These are phyloP conservation scores for Rhizopogon salebrosus DNA, from an alignment of 768 basidiomycete genomes.

Conservation along the genomic window DNA sequence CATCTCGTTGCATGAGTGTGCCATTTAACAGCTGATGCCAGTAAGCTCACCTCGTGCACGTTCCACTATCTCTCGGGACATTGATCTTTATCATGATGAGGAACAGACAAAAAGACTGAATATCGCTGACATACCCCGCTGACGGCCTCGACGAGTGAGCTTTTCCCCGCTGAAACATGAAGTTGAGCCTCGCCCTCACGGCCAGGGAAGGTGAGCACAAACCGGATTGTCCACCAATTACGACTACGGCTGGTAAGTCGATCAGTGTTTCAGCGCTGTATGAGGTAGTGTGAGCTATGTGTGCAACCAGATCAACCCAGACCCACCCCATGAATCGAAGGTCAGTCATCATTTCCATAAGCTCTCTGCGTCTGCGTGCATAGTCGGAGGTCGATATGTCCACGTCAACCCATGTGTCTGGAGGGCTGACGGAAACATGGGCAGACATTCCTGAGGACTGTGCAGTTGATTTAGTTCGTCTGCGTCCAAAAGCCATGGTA, in stretches of 20 bases:
- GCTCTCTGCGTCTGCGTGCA: slow-evolving; percentile 32
- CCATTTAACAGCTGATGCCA: neutral
- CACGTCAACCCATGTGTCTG: slow-evolving; percentile 7
- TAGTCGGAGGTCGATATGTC: slow-evolving; percentile 32
- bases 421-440: neutral
- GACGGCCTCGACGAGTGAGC: slow-evolving; percentile 54
- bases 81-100: slow-evolving; percentile 19
- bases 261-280: slow-evolving; percentile 34
- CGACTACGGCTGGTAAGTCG: slow-evolving; percentile 46
- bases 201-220: slow-evolving; percentile 3
- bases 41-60: slow-evolving; percentile 28
- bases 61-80: slow-evolving; percentile 45
- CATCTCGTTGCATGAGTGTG: neutral
- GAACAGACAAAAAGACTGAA: neutral
- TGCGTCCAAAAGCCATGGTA: neutral
- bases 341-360: slow-evolving; percentile 34
- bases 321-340: slow-evolving; percentile 38
- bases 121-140: slow-evolving; percentile 37
- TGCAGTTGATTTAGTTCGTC: neutral
- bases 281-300: slow-evolving; percentile 1
- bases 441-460: neutral
- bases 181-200: neutral
- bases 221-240: slow-evolving; percentile 57
- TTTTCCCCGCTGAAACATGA: slow-evolving; percentile 44
- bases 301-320: neutral